phyloP scores from a whole-genome alignment of 305 asterid species.

The Fraxinus latifolia region DNA sequence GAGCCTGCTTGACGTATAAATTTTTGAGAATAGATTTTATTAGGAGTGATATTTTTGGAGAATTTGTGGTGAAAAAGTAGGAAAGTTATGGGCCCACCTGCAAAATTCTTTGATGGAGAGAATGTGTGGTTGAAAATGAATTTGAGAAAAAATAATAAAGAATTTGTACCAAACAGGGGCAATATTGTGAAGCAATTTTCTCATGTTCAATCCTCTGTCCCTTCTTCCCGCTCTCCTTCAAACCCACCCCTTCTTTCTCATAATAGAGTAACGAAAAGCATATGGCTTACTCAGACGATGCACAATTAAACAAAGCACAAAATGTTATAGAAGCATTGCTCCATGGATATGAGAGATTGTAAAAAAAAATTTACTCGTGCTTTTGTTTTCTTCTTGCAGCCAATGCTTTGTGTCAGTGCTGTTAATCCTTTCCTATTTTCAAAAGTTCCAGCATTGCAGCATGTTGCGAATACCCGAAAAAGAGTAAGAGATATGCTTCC shows the following conservation, averaged over 20 bases:
- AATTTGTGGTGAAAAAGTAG: background rate
- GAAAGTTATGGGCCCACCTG: background rate
- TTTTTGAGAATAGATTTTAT: background rate
- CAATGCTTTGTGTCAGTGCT: slow-evolving; percentile 98
- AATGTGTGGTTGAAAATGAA: background rate
- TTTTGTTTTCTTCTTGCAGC: slow-evolving; percentile 56
- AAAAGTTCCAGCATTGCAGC: slow-evolving; percentile 84
- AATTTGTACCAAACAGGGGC: background rate
- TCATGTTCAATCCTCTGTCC: background rate
- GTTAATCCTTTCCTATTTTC: slow-evolving; percentile 80
- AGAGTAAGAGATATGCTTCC: slow-evolving; percentile 73
- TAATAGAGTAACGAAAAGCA: background rate
- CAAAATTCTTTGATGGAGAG: background rate
- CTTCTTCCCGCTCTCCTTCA: background rate
- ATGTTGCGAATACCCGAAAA: slow-evolving; percentile 76
- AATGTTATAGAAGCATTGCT: background rate
- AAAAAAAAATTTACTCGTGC: background rate
- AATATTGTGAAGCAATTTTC: slow-evolving; percentile 11
- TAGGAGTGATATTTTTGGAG: background rate
- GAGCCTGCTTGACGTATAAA: background rate
- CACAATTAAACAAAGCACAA: background rate
- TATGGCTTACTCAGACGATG: background rate
- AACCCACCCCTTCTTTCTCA: background rate
- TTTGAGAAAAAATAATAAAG: background rate
- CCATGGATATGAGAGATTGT: background rate